Base-by-base conservation (phyloP, 495 filamentous ascomycete species). In the Aspergillus egyptiacus region DNA sequence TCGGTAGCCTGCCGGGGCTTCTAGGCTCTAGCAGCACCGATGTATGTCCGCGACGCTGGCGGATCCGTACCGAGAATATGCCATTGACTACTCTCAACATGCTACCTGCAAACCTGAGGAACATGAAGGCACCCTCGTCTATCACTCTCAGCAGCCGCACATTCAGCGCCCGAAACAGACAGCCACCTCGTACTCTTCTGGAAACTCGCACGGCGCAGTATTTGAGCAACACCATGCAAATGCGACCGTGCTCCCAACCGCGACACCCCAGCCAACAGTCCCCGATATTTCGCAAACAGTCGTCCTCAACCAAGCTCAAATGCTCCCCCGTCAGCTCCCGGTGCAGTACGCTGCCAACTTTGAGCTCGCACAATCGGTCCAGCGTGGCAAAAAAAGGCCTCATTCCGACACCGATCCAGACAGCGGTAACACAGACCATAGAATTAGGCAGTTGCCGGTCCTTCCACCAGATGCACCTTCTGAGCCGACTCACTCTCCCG, bases 31-130 rank as follows among this genome's bases (percentile, higher is more conserved):
- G 68, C 66, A 58, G 61, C 48, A 58, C 64, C 57, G 62, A 65
- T 68, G 66, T 58, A 69, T 70, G 69, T 64, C 68, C 57, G 66
- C 59, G 54, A 65, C 60, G 61, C 64, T 71, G 56, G 64, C 63
- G 50, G 60, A 70, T 57, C 63, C 67, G 51, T 74, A 70, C 56
- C 59, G 63, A 65, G 63, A 61, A 57, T 71, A 64, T 58, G 58
- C 63, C 45, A 64, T 68, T 54, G 60, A 65, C 25, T 71, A 63
- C 50, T 50, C 67, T 50, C 58, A 63, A 46, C 62, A 65, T 60
- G 65, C 52, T 38, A 57, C 48, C 51, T 61, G 62, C 51, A 67
- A 62, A 49, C 58, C 61, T 30, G 59, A 66, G 46, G 59, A 60
- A 36, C 61, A 67, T 53, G 59, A 59, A 41, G 58, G 64, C 51